These are phyloP conservation scores for Podospora bellae-mahoneyi DNA, from an alignment of 495 filamentous ascomycete species.

Conservation along the genomic window DNA sequence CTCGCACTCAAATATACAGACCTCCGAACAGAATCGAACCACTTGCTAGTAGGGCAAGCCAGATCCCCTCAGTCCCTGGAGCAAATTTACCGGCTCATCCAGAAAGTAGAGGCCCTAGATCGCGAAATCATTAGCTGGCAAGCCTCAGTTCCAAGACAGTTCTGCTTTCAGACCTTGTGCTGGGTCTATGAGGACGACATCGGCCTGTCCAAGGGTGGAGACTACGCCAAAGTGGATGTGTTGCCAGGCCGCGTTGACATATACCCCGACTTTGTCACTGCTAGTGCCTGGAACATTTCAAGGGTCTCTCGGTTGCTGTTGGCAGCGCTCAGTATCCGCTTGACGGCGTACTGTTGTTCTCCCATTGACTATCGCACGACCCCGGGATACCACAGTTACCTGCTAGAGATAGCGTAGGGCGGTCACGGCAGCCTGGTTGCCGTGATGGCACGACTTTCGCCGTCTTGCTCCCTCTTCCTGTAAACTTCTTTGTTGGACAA, in stretches of 20 bases:
- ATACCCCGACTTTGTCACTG: constrained; percentile 48
- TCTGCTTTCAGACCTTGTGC: constrained; percentile 40
- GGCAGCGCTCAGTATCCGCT: constrained; percentile 41
- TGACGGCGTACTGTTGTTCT: constrained; percentile 46
- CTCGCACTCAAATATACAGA: constrained; percentile 44
- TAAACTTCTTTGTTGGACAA: background rate
- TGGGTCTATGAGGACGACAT: constrained; percentile 45
- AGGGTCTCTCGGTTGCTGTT: constrained; percentile 44
- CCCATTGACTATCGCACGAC: constrained; percentile 52
- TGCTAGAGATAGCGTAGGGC: no score
- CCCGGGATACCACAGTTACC: constrained; percentile 29
- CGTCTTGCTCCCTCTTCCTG: background rate
- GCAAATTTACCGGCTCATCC: constrained; percentile 36
- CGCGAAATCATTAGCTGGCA: constrained; percentile 44
- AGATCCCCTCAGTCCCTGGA: constrained; percentile 36
- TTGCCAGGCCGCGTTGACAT: constrained; percentile 53
- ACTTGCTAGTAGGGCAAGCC: constrained; percentile 31
- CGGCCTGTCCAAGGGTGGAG: constrained; percentile 27
- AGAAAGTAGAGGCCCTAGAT: constrained; percentile 38
- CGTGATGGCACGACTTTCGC: no score
- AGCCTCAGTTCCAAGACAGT: constrained; percentile 35
- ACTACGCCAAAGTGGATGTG: constrained; percentile 40
- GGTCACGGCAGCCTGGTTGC: no score
- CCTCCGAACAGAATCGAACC: constrained; percentile 40
- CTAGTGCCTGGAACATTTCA: constrained; percentile 44